Conservation (phyloP, 495 filamentous ascomycete genomes). For the Penicillium desertorum region DNA sequence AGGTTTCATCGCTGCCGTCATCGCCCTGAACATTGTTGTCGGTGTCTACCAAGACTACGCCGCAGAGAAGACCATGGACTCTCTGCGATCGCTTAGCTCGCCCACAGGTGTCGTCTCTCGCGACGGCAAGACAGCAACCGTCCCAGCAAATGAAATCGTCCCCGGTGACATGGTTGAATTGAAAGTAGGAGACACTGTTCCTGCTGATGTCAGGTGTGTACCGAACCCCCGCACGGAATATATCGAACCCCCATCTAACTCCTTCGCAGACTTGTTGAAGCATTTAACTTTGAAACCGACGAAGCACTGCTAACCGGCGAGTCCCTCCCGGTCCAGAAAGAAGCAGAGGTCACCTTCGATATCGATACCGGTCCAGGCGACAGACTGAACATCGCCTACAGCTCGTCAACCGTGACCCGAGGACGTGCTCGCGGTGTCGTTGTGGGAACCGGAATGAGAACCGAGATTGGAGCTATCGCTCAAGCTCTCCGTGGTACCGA, state of each 20-base stretch:
- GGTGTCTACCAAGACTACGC: slow-evolving; percentile 71
- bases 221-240: background rate
- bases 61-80: slow-evolving; percentile 77
- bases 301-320: slow-evolving; percentile 77
- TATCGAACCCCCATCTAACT: slow-evolving; percentile 7
- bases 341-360: slow-evolving; percentile 43
- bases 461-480: slow-evolving; percentile 72
- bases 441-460: slow-evolving; percentile 69
- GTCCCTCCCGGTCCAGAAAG: slow-evolving; percentile 68
- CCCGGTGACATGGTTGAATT: slow-evolving; percentile 69
- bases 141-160: slow-evolving; percentile 57
- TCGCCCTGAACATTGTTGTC: slow-evolving; percentile 64
- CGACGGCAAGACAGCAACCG: slow-evolving; percentile 49
- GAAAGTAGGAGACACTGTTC: slow-evolving; percentile 82
- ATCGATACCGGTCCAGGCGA: slow-evolving; percentile 63
- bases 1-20: slow-evolving; percentile 64
- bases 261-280: slow-evolving; percentile 53
- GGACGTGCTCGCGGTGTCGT: slow-evolving; percentile 68
- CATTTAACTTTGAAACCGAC: slow-evolving; percentile 71
- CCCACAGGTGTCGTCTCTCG: slow-evolving; percentile 60
- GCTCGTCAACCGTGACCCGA: slow-evolving; percentile 69
- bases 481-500: slow-evolving; percentile 54
- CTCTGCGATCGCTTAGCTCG: slow-evolving; percentile 60
- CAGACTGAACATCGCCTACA: slow-evolving; percentile 68
- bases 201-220: slow-evolving; percentile 61